Conservation (phyloP, 768 basidiomycete genomes). For the Macrolepiota fuliginosa region DNA sequence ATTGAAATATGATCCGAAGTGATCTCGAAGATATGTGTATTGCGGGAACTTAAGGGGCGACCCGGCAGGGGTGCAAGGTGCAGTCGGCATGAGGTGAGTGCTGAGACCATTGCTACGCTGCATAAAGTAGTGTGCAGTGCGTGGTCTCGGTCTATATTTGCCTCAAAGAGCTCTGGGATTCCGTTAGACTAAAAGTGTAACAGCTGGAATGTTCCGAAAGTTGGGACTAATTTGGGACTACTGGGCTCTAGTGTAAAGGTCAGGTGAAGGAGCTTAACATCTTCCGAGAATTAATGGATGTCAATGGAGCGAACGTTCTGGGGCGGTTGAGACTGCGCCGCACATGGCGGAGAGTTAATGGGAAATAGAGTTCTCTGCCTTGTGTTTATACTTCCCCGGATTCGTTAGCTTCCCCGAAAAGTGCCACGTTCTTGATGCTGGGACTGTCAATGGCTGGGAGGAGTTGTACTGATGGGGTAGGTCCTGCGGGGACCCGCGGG, state of each 20-base stretch:
- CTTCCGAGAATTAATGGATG: conserved; percentile 12
- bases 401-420: conserved; percentile 5
- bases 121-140: neutral
- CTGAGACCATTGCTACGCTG: no score
- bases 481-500: neutral
- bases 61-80: neutral
- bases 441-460: conserved; percentile 1
- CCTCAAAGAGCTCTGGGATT: neutral
- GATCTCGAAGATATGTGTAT: no score
- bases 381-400: conserved; percentile 3
- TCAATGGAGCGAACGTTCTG: conserved; percentile 7
- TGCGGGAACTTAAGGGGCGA: neutral
- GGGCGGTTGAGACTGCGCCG: conserved; percentile 4
- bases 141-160: neutral
- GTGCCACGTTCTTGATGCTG: neutral
- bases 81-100: neutral
- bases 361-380: conserved; percentile 1
- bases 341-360: conserved; percentile 5
- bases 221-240: neutral
- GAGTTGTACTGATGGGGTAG: conserved; percentile 1
- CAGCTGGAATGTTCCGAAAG: conserved; percentile 5
- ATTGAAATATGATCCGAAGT: no score
- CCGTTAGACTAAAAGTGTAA: conserved; percentile 7
- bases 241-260: neutral
- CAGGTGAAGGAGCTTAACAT: conserved; percentile 6